These are phyloP conservation scores for Isoetes engelmannii DNA, from an alignment of 83 land plant species.

Conservation along the genomic window DNA sequence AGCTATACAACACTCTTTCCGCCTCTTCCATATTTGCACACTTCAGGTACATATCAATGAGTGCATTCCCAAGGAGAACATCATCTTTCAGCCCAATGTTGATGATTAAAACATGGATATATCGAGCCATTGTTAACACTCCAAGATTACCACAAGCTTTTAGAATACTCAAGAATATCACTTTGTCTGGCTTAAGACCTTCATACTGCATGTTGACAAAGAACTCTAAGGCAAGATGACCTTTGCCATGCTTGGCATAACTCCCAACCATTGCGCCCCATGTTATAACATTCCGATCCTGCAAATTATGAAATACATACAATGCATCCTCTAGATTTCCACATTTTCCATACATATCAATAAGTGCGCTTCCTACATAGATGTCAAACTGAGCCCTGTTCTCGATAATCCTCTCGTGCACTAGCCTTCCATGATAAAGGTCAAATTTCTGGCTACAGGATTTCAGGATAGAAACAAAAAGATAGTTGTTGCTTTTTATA, in stretches of 20 bases:
- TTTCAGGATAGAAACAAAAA: too few species aligned
- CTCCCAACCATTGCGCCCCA: conserved; percentile 37
- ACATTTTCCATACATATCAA: conserved; percentile 45
- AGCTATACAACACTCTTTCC: conserved; percentile 18
- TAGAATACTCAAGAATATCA: conserved; percentile 29
- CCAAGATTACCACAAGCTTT: conserved; percentile 30
- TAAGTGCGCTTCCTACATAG: conserved; percentile 26
- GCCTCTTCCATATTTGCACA: conserved; percentile 22
- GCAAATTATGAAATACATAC: conserved; percentile 19
- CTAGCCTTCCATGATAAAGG: conserved; percentile 26
- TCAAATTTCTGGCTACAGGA: too few species aligned
- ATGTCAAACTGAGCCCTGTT: conserved; percentile 9
- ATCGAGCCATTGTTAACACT: conserved; percentile 23
- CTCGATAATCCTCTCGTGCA: conserved; percentile 35
- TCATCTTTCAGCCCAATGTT: conserved; percentile 15
- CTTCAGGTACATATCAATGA: conserved; percentile 38
- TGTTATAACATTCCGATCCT: conserved; percentile 9
- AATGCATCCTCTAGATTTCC: conserved; percentile 21
- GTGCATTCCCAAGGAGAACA: conserved; percentile 22
- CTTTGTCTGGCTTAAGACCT: conserved; percentile 19
- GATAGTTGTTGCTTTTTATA: too few species aligned
- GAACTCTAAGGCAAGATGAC: conserved; percentile 18
- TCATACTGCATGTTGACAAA: conserved; percentile 38
- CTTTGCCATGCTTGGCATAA: conserved; percentile 28
- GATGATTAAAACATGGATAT: conserved; percentile 25